Evolutionary conservation across 2,329 filamentous ascomycete genomes (phyloP).

Genomic region (Diaporthe citriasiana): DNA sequence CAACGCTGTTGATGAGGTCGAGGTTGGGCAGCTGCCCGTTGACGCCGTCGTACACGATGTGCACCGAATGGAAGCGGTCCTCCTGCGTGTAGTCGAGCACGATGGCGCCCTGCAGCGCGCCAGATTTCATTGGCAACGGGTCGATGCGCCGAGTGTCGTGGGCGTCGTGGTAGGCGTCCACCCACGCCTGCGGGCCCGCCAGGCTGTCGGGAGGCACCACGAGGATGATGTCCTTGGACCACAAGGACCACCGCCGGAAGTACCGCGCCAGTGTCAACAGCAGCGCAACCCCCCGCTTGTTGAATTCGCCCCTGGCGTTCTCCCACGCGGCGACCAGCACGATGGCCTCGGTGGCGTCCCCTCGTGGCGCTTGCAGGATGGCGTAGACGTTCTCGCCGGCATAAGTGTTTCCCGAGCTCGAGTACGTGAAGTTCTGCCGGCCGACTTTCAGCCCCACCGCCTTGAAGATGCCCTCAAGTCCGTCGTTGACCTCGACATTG

Average conservation of each 20-base stretch:
- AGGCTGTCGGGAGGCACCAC: conserved; percentile 90
- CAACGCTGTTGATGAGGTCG: conserved; percentile 94
- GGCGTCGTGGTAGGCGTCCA: conserved; percentile 95
- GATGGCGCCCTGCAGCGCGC: conserved; percentile 90
- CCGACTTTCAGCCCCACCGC: conserved; percentile 89
- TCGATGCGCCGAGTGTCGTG: conserved; percentile 80
- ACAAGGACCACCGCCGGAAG: conserved; percentile 97
- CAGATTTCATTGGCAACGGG: conserved; percentile 88
- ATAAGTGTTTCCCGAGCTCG: conserved; percentile 79
- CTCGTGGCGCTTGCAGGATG: conserved; percentile 91
- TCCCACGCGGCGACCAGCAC: conserved; percentile 92
- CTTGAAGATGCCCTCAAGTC: conserved; percentile 80
- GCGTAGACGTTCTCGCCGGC: conserved; percentile 93
- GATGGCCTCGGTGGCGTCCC: conserved; percentile 97
- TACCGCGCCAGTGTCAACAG: conserved; percentile 91
- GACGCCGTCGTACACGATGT: conserved; percentile 94
- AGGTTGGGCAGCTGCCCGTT: conserved; percentile 97
- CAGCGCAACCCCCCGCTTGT: conserved; percentile 88
- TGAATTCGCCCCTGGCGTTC: conserved; percentile 83
- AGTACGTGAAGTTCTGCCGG: conserved; percentile 89
- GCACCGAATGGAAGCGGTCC: conserved; percentile 86
- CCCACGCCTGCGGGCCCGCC: conserved; percentile 94
- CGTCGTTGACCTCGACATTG: conserved; percentile 71
- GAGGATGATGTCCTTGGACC: conserved; percentile 99
- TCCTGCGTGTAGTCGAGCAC: conserved; percentile 95